These are phyloP conservation scores for Triangularia setosa DNA, from an alignment of 2,329 filamentous ascomycete genomes.

Conservation along the genomic window DNA sequence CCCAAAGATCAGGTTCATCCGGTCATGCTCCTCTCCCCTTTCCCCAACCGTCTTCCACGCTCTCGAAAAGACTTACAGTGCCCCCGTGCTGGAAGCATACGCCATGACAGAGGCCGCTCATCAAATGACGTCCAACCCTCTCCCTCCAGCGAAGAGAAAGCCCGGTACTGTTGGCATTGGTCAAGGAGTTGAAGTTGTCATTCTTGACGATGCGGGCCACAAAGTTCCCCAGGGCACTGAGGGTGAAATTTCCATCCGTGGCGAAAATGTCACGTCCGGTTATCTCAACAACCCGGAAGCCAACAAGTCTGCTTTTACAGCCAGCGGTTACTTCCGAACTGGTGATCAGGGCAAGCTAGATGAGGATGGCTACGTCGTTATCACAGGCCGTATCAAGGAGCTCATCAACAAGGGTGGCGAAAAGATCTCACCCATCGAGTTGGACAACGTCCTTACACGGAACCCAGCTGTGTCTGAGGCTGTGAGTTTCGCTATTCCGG, in stretches of 20 bases:
- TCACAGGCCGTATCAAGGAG: conserved; percentile 91
- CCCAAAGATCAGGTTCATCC: conserved; percentile 77
- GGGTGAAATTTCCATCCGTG: conserved; percentile 78
- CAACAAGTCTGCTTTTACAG: conserved; percentile 69
- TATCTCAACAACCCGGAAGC: conserved; percentile 80
- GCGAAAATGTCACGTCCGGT: conserved; percentile 78
- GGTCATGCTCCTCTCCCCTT: conserved; percentile 80
- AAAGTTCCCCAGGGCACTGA: conserved; percentile 66
- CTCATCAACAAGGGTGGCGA: conserved; percentile 88
- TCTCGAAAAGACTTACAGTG: conserved; percentile 69
- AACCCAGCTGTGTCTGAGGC: conserved; percentile 72
- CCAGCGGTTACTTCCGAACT: conserved; percentile 78
- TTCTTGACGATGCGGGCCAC: conserved; percentile 66
- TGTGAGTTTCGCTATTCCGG: conserved; percentile 77
- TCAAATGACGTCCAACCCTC: conserved; percentile 75
- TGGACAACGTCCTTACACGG: conserved; percentile 76
- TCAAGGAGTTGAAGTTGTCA: conserved; percentile 77
- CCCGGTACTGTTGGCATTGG: conserved; percentile 80
- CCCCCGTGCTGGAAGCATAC: conserved; percentile 83
- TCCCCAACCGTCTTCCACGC: conserved; percentile 78
- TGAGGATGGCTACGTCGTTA: conserved; percentile 74
- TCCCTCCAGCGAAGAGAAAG: conserved; percentile 68
- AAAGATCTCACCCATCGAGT: conserved; percentile 84
- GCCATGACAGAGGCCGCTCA: conserved; percentile 90
- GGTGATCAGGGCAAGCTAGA: conserved; percentile 83